Conservation (phyloP, 768 basidiomycete species). For the Boletus barrowsii region DNA sequence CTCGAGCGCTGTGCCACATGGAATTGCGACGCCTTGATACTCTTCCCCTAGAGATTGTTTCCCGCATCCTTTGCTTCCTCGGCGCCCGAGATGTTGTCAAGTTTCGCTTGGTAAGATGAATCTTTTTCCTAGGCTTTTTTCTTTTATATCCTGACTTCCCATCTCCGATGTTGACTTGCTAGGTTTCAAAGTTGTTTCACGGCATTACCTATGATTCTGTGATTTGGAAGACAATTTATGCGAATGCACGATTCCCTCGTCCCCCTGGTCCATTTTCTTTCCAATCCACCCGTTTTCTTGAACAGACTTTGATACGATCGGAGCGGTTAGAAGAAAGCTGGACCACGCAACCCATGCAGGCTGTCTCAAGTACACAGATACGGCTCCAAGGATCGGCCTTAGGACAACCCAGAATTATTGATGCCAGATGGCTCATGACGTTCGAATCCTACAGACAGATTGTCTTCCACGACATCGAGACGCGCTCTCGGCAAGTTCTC, state of each 20-base stretch:
- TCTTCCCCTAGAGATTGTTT: too few species aligned
- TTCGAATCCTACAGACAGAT: neutral
- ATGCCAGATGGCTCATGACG: slow-evolving; percentile 6
- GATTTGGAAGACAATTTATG: slow-evolving; percentile 9
- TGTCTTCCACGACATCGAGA: neutral
- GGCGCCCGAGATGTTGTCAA: too few species aligned
- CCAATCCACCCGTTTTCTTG: slow-evolving; percentile 6
- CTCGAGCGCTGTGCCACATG: too few species aligned
- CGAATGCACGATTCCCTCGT: neutral
- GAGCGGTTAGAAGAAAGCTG: slow-evolving; percentile 4
- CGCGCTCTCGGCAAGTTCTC: neutral
- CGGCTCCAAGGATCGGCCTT: neutral
- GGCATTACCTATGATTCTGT: neutral
- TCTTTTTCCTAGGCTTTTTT: too few species aligned
- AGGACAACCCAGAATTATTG: slow-evolving; percentile 1
- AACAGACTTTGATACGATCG: slow-evolving; percentile 1
- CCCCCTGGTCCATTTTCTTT: slow-evolving; percentile 7
- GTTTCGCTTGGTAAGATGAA: too few species aligned
- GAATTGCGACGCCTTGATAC: too few species aligned
- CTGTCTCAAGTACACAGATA: neutral
- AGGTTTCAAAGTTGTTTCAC: slow-evolving; percentile 7
- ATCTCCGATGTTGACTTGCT: neutral
- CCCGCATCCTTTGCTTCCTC: too few species aligned
- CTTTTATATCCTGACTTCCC: too few species aligned
- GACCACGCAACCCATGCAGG: slow-evolving; percentile 5